phyloP scores from a whole-genome alignment of 176 grass and related monocot genomes.

The Miscanthus lutarioriparius region DNA sequence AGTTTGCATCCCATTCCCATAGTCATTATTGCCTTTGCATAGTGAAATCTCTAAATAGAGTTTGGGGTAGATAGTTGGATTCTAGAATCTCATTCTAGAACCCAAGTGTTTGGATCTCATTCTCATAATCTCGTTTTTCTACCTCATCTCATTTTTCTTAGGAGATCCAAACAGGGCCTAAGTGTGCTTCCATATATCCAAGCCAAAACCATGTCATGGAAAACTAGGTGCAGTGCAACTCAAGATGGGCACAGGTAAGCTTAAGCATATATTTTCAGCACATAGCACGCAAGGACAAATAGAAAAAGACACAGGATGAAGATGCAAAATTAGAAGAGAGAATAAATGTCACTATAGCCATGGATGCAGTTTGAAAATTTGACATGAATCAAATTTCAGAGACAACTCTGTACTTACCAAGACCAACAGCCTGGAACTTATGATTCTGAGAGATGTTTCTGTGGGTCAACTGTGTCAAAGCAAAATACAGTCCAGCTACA shows the following conservation, averaged over 20 bases:
- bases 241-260: not conserved
- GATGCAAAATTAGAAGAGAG: constrained; percentile 6
- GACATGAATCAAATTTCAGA: not conserved
- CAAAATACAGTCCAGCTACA: constrained; percentile 98
- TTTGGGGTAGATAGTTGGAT: not conserved
- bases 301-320: constrained; percentile 8
- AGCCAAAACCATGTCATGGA: not conserved
- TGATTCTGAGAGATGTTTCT: constrained; percentile 99
- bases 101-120: not conserved
- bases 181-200: constrained; percentile 2
- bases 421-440: constrained; percentile 99
- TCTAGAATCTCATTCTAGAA: not conserved
- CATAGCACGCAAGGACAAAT: not conserved
- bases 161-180: not conserved
- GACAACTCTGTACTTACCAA: constrained; percentile 56
- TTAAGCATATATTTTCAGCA: not conserved
- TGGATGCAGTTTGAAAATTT: constrained; percentile 21
- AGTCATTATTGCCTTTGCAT: not conserved
- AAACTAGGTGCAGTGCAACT: not conserved
- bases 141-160: too few relatives aligned
- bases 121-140: not conserved
- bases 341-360: not conserved
- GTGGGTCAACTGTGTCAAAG: constrained; percentile 93
- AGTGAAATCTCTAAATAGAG: not conserved
- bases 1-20: not conserved